Percentiles rank a stretch among this genome's conserved stretches.
These are phyloP conservation scores for Taiozyma onychis DNA, from an alignment of 1,139 yeast genomes.

Conservation along the genomic window DNA sequence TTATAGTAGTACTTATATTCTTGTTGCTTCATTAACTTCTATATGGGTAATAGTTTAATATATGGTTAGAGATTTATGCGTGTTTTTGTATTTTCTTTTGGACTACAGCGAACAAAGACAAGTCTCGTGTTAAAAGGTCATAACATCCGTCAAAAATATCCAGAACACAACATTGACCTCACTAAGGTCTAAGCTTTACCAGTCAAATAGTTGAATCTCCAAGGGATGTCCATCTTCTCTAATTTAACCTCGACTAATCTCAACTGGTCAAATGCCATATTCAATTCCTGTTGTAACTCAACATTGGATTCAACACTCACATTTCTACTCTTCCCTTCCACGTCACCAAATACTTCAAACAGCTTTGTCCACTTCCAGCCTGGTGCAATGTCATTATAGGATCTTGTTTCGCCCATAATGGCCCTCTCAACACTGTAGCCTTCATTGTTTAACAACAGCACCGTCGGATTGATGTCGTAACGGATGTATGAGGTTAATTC, in stretches of 20 bases:
- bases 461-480: conserved; percentile 52
- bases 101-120: too few species aligned
- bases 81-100: not conserved
- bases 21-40: too few species aligned
- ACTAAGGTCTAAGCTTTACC: not conserved
- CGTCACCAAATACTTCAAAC: conserved; percentile 65
- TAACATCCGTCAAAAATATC: not conserved
- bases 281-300: conserved; percentile 33
- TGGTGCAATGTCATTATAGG: conserved; percentile 75
- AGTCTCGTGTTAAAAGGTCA: not conserved
- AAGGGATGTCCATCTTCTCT: conserved; percentile 57
- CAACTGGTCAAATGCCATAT: conserved; percentile 30
- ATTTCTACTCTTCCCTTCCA: conserved; percentile 29
- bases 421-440: conserved; percentile 88
- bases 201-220: conserved; percentile 34
- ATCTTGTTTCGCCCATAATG: conserved; percentile 69
- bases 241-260: conserved; percentile 54
- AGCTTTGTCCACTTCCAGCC: conserved; percentile 72
- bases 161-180: not conserved
- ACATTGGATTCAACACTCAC: conserved; percentile 29
- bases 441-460: conserved; percentile 69
- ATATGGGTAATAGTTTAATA: not conserved
- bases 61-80: not conserved
- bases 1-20: too few species aligned
- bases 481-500: conserved; percentile 70